Percentiles rank a stretch among this genome's conserved stretches.
These are phyloP conservation scores for Botrytis porri DNA, from an alignment of 2,329 filamentous ascomycete genomes.

Conservation along the genomic window DNA sequence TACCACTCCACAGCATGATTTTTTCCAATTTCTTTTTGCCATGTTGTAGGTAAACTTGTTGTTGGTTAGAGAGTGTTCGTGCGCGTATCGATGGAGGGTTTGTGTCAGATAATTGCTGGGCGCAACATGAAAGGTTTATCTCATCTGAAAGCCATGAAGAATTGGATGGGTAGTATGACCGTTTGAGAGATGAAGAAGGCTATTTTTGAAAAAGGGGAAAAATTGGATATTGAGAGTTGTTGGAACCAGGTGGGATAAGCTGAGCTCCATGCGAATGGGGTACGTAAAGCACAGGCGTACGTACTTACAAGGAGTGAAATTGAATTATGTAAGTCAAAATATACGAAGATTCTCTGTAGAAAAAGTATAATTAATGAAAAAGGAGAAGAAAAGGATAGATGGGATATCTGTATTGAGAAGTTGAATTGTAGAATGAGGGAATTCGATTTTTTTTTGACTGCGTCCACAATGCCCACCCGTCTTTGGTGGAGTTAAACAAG, in stretches of 20 bases:
- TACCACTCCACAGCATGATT: conserved; percentile 32
- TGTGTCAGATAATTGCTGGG: neutral
- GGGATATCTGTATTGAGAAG: conserved; percentile 3
- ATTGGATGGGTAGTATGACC: neutral
- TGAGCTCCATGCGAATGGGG: neutral
- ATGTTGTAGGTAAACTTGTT: conserved; percentile 22
- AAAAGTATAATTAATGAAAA: conserved; percentile 19
- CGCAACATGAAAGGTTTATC: neutral
- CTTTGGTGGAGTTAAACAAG: neutral
- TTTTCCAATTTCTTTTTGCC: conserved; percentile 31
- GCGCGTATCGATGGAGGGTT: neutral
- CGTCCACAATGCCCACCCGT: neutral
- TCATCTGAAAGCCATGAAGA: conserved; percentile 10
- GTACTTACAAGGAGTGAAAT: conserved; percentile 23
- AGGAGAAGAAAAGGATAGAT: conserved; percentile 19
- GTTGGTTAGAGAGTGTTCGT: neutral
- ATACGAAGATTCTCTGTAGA: conserved; percentile 22
- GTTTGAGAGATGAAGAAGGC: conserved; percentile 22
- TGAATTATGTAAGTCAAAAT: neutral
- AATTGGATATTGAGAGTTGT: neutral
- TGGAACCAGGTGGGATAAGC: neutral
- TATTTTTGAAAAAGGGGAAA: no score
- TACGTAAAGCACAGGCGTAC: conserved; percentile 11
- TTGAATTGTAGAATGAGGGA: neutral
- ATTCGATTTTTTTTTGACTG: neutral